phyloP scores from a whole-genome alignment of 805 yeast genomes.

The Monosporozyma unispora region DNA sequence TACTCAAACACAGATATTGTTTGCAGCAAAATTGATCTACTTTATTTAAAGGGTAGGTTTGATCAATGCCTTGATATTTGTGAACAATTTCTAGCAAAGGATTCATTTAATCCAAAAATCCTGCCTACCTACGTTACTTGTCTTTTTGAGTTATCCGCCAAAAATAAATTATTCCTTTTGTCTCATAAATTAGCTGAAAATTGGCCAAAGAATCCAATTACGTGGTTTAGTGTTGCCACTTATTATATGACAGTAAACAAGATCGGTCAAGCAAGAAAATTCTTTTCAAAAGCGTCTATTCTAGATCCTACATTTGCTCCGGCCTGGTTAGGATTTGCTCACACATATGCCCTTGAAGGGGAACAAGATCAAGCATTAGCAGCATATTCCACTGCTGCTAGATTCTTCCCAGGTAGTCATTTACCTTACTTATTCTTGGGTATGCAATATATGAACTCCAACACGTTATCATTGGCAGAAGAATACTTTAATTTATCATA shows the following conservation, averaged over 20 bases:
- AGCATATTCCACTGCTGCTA: conserved; percentile 91
- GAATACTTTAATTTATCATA: conserved; percentile 74
- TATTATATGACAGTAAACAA: conserved; percentile 72
- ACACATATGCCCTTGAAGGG: conserved; percentile 95
- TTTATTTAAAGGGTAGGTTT: conserved; percentile 69
- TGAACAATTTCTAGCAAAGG: conserved; percentile 46
- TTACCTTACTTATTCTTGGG: conserved; percentile 85
- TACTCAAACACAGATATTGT: conserved; percentile 62
- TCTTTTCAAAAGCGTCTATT: conserved; percentile 81
- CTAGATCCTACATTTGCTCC: conserved; percentile 84
- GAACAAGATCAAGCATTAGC: conserved; percentile 98
- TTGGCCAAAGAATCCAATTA: conserved; percentile 70
- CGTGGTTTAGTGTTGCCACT: conserved; percentile 90
- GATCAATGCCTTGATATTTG: conserved; percentile 68
- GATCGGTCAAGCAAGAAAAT: conserved; percentile 74
- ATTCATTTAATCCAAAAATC: conserved; percentile 61
- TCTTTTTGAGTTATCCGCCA: conserved; percentile 73
- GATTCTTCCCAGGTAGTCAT: conserved; percentile 85
- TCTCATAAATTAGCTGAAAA: conserved; percentile 82
- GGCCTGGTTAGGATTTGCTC: conserved; percentile 98
- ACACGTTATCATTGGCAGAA: conserved; percentile 71
- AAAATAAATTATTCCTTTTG: conserved; percentile 65
- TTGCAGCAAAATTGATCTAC: conserved; percentile 56
- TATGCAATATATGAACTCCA: conserved; percentile 90
- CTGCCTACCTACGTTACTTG: conserved; percentile 77